Evolutionary conservation across 2,329 filamentous ascomycete genomes (phyloP).

Genomic region (Penicillium freii): DNA sequence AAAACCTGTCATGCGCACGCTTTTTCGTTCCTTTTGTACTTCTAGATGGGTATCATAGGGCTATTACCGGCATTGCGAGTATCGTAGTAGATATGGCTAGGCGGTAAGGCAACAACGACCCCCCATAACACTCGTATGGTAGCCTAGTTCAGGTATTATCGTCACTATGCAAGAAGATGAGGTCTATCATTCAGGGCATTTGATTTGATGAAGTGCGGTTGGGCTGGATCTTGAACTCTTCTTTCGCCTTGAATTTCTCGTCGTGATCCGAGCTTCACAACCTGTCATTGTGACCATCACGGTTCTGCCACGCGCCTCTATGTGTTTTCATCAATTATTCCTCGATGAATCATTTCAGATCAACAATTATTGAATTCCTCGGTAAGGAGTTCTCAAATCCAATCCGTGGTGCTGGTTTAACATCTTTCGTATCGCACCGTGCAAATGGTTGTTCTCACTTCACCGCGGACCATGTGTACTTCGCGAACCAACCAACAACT

Average conservation of each 20-base stretch:
- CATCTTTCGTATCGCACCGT: background rate
- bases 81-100: background rate
- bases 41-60: background rate
- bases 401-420: background rate
- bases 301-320: background rate
- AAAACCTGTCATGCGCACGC: background rate
- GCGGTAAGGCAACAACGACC: background rate
- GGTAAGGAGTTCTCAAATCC: background rate
- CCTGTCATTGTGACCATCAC: background rate
- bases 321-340: background rate
- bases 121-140: background rate
- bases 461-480: background rate
- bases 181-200: too few species aligned
- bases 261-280: background rate
- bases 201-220: background rate
- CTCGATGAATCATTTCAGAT: background rate
- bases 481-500: background rate
- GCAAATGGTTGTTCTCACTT: background rate
- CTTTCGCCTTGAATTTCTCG: background rate
- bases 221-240: background rate
- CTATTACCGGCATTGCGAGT: background rate
- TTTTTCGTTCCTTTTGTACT: background rate
- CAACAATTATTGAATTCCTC: background rate
- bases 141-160: background rate
- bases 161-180: background rate